Percentiles rank a stretch among this genome's conserved stretches.
Evolutionary conservation across 768 basidiomycete genomes (phyloP).

Genomic region (Hericium alpestre): DNA sequence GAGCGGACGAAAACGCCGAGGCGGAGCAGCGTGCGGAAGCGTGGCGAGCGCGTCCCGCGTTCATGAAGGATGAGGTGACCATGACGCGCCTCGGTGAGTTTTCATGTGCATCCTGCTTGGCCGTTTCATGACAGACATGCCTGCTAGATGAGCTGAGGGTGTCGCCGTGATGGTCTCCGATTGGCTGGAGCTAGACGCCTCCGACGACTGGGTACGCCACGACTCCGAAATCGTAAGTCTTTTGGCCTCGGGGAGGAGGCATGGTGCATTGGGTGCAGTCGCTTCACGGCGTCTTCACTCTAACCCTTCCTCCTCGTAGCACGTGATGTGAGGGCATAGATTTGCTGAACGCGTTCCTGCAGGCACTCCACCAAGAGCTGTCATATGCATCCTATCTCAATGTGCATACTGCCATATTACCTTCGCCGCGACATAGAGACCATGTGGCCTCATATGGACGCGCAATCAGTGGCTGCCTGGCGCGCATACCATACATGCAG

Average conservation of each 20-base stretch:
- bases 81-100: conserved; percentile 78
- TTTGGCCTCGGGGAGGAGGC: background rate
- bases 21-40: conserved; percentile 63
- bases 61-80: conserved; percentile 77
- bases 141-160: conserved; percentile 60
- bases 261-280: background rate
- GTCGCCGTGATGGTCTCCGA: conserved; percentile 75
- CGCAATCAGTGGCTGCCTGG: conserved; percentile 70
- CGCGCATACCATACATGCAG: conserved; percentile 58
- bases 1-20: conserved; percentile 25
- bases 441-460: conserved; percentile 90
- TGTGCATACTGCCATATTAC: conserved; percentile 75
- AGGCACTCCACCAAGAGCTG: conserved; percentile 91
- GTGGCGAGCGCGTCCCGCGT: conserved; percentile 79
- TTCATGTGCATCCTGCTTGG: conserved; percentile 3
- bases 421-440: conserved; percentile 74
- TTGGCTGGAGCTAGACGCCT: conserved; percentile 91
- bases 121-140: background rate
- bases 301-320: background rate
- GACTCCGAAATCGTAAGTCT: conserved; percentile 85
- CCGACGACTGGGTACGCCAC: conserved; percentile 88
- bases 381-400: conserved; percentile 89
- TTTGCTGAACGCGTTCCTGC: conserved; percentile 1
- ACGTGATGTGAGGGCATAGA: conserved; percentile 1
- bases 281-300: background rate